These are phyloP conservation scores for Colletotrichum costaricense DNA, from an alignment of 2,329 filamentous ascomycete species.

Conservation along the genomic window DNA sequence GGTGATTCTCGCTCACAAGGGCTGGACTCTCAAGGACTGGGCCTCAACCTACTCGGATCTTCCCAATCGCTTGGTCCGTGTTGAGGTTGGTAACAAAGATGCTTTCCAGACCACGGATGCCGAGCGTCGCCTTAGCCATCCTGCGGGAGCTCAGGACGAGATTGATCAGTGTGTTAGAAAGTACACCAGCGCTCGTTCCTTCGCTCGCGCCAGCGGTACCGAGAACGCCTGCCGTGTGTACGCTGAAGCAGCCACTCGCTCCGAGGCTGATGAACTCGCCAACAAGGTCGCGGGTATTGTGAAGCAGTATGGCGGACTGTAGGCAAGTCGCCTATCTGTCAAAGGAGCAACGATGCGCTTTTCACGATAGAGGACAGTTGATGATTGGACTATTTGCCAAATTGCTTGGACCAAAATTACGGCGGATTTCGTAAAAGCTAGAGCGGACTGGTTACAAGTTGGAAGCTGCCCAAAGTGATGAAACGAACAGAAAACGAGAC, in stretches of 20 bases:
- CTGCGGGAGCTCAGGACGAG: slow-evolving; percentile 81
- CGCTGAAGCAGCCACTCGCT: slow-evolving; percentile 89
- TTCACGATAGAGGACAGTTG: background rate
- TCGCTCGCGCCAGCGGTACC: slow-evolving; percentile 92
- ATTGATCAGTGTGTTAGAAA: slow-evolving; percentile 92
- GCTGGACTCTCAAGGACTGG: slow-evolving; percentile 92
- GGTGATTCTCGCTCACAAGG: slow-evolving; percentile 94
- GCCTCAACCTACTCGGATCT: slow-evolving; percentile 92
- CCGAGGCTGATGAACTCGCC: slow-evolving; percentile 91
- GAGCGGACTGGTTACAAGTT: slow-evolving; percentile 1
- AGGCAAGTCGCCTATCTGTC: background rate
- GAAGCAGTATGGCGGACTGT: slow-evolving; percentile 63
- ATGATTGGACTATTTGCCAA: background rate
- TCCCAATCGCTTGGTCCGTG: slow-evolving; percentile 93
- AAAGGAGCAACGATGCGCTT: background rate
- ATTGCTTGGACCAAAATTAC: slow-evolving; percentile 2
- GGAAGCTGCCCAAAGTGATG: background rate
- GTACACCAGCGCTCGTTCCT: slow-evolving; percentile 89
- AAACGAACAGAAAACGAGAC: slow-evolving; percentile 7
- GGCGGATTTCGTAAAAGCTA: slow-evolving; percentile 13
- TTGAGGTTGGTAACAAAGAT: slow-evolving; percentile 88
- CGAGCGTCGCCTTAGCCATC: slow-evolving; percentile 86
- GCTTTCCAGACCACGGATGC: slow-evolving; percentile 93
- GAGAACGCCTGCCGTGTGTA: slow-evolving; percentile 98
- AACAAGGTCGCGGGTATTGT: slow-evolving; percentile 84